Evolutionary conservation across 345 rosid species (phyloP), one percentile per base, ranked within the genome.

Genomic region (Hibiscus mutabilis): DNA sequence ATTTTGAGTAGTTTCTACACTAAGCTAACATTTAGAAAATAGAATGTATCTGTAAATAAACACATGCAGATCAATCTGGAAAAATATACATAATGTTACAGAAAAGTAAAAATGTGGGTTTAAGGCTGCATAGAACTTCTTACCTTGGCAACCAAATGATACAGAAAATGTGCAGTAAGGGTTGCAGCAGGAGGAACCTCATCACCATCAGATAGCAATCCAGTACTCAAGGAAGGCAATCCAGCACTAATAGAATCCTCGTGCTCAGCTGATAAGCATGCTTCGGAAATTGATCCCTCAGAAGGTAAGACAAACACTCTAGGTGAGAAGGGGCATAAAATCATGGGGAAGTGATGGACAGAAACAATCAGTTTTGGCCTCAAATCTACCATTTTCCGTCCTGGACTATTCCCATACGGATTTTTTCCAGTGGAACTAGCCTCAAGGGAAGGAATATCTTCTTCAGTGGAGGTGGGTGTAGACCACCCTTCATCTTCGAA

Each of bases 271-370:
- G 95, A 89, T 76, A 91, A 77, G 77, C 71, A 87, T 27, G 97
- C 98, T 85, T 90, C 96, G 27, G 93, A 89, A 49, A 94, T 77
- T 52, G 97, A 91, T 74, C 98, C 97, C 84, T 90, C 93, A 40
- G 98, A 94, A 68, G 98, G 97, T 74, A 94, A 85, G 81, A 88
- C 93, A 80, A 94, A 94, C 40, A 86, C 89, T 80, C 88, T 85
- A 60, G 96, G 93, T 27, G 97, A 90, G 74, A 94, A 78, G 47
- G 98, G 95, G 68, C 96, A 88, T 69, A 91, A 75, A 76, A 94
- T 81, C 89, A 90, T 73, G 66, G 98, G 97, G 78, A 91, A 90
- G 84, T 94, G 97, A 76, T 82, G 86, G 73, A 93, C 97, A 15
- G 86, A 87, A 74, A 94, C 85, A 13, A 80, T 83, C 87, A 90